Base-by-base conservation (phyloP, 495 filamentous ascomycete genomes). In the Penicillium nucicola region DNA sequence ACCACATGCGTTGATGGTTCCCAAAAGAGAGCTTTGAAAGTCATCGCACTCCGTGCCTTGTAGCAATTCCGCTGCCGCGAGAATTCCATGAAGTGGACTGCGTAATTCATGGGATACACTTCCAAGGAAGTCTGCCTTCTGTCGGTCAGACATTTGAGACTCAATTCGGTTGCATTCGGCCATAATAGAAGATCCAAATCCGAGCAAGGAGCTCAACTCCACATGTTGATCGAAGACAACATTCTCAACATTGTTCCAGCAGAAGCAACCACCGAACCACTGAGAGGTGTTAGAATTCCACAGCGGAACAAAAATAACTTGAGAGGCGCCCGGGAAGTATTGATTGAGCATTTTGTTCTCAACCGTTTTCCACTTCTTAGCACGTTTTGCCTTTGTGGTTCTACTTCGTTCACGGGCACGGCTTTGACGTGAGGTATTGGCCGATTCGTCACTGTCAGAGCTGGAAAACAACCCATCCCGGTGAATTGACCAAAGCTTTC, bases 51-150 rank as follows among this genome's bases (percentile, higher is more conserved):
- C 37, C 4, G 70, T 76, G 15, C 67, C 64, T 23, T 69, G 61
- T 19, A 77, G 55, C 42, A 93, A 81, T 61, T 92, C 87, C 3
- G 82, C 79, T 36, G 80, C 84, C 1, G 84, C 84, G 2, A 90
- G 60, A 39, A 90, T 85, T 1, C 87, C 87, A 57, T 90, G 86
- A 4, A 93, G 66, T 1, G 89, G 89, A 11, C 81, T 86, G 6
- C 88, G 78, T 7, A 92, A 67, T 61, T 93, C 89, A 57, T 93
- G 89, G 46, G 83, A 87, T 14, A 92, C 84, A 36, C 82, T 86
- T 0, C 83, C 84, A 32, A 92, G 84, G 52, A 90, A 87, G 52
- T 87, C 84, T 1, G 79, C 78, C 60, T 91, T 90, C 42, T 80
- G 77, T 28, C 71, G 74, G 46, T 83, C 79, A 5, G 79, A 77